phyloP scores from a whole-genome alignment of 1,284 basidiomycete genomes.

The Lentinus polychrous region DNA sequence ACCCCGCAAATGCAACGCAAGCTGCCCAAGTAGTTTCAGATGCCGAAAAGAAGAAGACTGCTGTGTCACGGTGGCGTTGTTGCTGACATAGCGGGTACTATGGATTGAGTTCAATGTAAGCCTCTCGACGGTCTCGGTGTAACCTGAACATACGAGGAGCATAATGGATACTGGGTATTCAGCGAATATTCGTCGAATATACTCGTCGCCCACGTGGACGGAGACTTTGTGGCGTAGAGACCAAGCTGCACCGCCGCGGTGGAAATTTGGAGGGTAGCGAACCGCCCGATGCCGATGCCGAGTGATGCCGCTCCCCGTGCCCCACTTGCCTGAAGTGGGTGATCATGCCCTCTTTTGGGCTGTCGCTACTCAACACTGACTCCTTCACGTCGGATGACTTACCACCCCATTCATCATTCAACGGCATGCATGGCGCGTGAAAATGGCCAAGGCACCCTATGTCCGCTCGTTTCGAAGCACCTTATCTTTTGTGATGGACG shows the following conservation, averaged over 20 bases:
- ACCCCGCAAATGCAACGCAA: neutral
- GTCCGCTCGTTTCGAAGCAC: neutral
- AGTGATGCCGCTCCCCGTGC: neutral
- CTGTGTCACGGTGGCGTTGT: too few species aligned
- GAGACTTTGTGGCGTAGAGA: neutral
- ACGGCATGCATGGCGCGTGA: neutral
- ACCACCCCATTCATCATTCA: neutral
- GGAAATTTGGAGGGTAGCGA: neutral
- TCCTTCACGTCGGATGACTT: neutral
- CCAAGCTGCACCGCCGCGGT: neutral
- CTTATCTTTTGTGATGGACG: neutral
- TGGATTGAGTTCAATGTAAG: too few species aligned
- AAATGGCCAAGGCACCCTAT: neutral
- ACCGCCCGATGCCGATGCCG: constrained; percentile 1
- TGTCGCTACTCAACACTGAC: neutral
- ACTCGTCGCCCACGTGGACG: neutral
- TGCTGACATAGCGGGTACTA: too few species aligned
- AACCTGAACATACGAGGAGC: too few species aligned
- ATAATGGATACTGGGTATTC: too few species aligned
- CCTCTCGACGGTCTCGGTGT: too few species aligned
- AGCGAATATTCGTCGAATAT: too few species aligned
- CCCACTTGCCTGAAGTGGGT: neutral
- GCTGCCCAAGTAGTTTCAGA: too few species aligned
- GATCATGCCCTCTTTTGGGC: neutral
- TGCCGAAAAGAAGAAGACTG: too few species aligned